These are phyloP conservation scores for Leucocoprinus leucothites DNA, from an alignment of 768 basidiomycete genomes.

Conservation along the genomic window DNA sequence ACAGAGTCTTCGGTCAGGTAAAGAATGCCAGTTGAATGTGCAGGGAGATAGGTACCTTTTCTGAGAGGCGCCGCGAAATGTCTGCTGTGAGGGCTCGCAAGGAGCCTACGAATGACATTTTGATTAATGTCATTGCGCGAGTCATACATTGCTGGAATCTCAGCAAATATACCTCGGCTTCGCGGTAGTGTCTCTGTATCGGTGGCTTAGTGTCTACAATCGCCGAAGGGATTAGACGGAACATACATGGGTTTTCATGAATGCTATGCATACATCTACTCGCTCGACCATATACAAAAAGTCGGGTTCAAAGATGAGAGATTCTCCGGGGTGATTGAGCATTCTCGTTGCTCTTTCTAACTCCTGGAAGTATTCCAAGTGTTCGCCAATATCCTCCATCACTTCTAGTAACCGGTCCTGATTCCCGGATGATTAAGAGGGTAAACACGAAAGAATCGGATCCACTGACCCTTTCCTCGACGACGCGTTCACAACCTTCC, in stretches of 20 bases:
- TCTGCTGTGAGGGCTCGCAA: conserved; percentile 78
- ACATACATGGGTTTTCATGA: conserved; percentile 81
- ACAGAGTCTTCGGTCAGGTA: not conserved
- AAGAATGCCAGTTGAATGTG: not conserved
- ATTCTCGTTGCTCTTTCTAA: conserved; percentile 90
- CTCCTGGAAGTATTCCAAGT: conserved; percentile 92
- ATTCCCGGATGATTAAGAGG: not conserved
- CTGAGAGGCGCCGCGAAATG: conserved; percentile 67
- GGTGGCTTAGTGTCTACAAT: too few species aligned
- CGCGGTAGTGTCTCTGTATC: conserved; percentile 79
- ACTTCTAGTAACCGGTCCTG: conserved; percentile 77
- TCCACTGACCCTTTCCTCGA: conserved; percentile 80
- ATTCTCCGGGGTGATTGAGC: conserved; percentile 92
- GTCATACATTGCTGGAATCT: conserved; percentile 99
- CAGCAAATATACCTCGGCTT: conserved; percentile 92
- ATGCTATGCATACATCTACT: conserved; percentile 92
- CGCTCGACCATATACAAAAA: conserved; percentile 97
- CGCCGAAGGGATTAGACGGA: too few species aligned
- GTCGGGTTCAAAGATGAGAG: conserved; percentile 84
- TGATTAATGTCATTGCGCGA: conserved; percentile 95
- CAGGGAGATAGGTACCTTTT: conserved; percentile 49
- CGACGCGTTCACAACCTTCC: conserved; percentile 83
- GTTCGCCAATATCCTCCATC: conserved; percentile 77
- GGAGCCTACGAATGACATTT: conserved; percentile 92
- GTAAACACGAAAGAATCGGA: not conserved